Base-by-base conservation (phyloP, 495 filamentous ascomycete species). In the Neurospora sp. region DNA sequence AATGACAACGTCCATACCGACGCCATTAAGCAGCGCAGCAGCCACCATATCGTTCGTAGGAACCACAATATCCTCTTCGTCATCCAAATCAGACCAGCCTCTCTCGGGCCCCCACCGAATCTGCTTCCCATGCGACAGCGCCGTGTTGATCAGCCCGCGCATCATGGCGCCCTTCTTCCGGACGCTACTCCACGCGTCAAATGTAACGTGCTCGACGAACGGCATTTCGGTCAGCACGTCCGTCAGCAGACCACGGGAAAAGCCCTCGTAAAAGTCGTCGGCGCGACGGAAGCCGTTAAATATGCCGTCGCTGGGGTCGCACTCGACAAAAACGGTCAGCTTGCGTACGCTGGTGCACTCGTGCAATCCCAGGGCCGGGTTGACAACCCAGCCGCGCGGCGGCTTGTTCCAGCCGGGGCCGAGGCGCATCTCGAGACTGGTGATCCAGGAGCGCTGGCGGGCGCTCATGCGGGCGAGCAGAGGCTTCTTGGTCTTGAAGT, bases 361-460 rank as follows among this genome's bases (percentile, higher is more conserved):
- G 43, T 83, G 78, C 34, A 96, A 83, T 0, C 92, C 92, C 34
- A 96, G 83, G 1, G 86, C 81, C 6, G 85, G 79, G 74, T 89
- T 90, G 36, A 94, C 90, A 4, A 86, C 85, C 93, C 93, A 96
- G 66, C 89, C 88, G 13, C 83, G 82, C 1, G 93, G 93, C 4
- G 93, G 93, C 69, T 86, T 85, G 19, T 84, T 92, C 91, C 92
- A 97, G 70, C 92, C 93, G 0, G 92, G 92, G 0, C 93, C 93
- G 2, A 97, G 82, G 11, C 93, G 90, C 74, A 96, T 81, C 77
- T 96, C 92, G 69, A 96, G 84, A 2, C 88, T 89, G 4, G 86
- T 89, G 70, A 97, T 83, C 28, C 83, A 87, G 8, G 85, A 80
- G 45, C 91, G 90, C 83, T 94, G 93, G 31, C 84, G 85, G 19